phyloP scores from a whole-genome alignment of 1,284 basidiomycete species.

The Melampsora occidentalis region DNA sequence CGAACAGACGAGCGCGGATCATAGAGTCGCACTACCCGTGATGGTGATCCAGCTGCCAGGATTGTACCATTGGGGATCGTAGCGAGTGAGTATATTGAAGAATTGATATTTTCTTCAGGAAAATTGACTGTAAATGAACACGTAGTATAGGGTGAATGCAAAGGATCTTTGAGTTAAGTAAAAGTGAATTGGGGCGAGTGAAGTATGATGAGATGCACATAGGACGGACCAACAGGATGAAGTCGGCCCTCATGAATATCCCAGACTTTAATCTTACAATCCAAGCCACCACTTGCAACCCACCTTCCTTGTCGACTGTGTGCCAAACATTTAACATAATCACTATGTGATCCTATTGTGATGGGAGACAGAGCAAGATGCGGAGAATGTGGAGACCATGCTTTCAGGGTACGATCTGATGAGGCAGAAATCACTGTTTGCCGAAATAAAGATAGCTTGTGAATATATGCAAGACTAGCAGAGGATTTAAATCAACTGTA shows the following conservation, averaged over 20 bases:
- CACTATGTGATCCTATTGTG: conserved; percentile 78
- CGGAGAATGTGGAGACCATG: conserved; percentile 81
- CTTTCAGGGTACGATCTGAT: conserved; percentile 89
- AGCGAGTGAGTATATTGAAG: conserved; percentile 54
- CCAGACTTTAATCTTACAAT: conserved; percentile 91
- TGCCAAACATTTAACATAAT: conserved; percentile 85
- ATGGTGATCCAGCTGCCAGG: conserved; percentile 84
- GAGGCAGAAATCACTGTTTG: conserved; percentile 80
- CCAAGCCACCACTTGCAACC: conserved; percentile 91
- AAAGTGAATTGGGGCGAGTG: conserved; percentile 49
- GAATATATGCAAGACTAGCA: neutral
- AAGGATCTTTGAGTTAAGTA: conserved; percentile 59
- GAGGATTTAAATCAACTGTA: neutral
- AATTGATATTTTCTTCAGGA: conserved; percentile 48
- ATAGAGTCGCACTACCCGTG: conserved; percentile 84
- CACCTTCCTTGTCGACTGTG: conserved; percentile 73
- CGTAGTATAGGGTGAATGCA: conserved; percentile 64
- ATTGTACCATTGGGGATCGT: conserved; percentile 69
- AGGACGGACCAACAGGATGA: conserved; percentile 51
- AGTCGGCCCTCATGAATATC: conserved; percentile 61
- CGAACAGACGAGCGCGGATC: conserved; percentile 71
- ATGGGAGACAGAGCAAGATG: conserved; percentile 61
- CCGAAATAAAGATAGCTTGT: neutral
- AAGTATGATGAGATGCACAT: conserved; percentile 44
- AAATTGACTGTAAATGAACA: conserved; percentile 60